These are phyloP conservation scores for Passiflora organensis DNA, from an alignment of 345 rosid genomes.

Conservation along the genomic window DNA sequence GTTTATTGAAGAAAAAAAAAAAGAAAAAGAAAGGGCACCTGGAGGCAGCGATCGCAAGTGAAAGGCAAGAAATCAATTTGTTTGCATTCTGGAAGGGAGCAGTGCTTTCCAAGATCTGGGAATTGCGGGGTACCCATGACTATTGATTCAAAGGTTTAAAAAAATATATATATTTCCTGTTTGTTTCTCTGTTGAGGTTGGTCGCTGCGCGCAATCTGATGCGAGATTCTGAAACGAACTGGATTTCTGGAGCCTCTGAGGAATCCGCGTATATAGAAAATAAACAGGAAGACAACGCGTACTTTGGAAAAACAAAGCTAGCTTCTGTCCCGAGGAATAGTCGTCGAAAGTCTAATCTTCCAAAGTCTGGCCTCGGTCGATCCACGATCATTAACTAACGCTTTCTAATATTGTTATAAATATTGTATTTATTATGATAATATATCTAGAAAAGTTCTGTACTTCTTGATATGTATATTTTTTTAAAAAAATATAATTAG, in stretches of 20 bases:
- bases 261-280: constrained; percentile 25
- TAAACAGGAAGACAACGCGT: too few relatives aligned
- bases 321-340: too few relatives aligned
- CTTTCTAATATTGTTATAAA: too few relatives aligned
- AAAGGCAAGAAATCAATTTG: constrained; percentile 94
- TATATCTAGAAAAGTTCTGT: too few relatives aligned
- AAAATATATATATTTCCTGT: neutral
- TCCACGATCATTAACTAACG: too few relatives aligned
- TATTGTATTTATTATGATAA: too few relatives aligned
- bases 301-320: too few relatives aligned
- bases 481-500: too few relatives aligned
- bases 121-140: constrained; percentile 94
- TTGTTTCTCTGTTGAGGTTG: neutral
- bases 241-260: neutral
- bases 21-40: constrained; percentile 31
- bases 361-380: too few relatives aligned
- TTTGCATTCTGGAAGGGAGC: constrained; percentile 69
- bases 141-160: neutral
- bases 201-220: neutral
- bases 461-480: too few relatives aligned
- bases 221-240: constrained; percentile 10
- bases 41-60: constrained; percentile 87
- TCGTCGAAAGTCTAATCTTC: too few relatives aligned
- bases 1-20: neutral
- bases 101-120: constrained; percentile 94